Evolutionary conservation across 192 early-diverging fungal genomes (phyloP).

Genomic region (Backusella circina): DNA sequence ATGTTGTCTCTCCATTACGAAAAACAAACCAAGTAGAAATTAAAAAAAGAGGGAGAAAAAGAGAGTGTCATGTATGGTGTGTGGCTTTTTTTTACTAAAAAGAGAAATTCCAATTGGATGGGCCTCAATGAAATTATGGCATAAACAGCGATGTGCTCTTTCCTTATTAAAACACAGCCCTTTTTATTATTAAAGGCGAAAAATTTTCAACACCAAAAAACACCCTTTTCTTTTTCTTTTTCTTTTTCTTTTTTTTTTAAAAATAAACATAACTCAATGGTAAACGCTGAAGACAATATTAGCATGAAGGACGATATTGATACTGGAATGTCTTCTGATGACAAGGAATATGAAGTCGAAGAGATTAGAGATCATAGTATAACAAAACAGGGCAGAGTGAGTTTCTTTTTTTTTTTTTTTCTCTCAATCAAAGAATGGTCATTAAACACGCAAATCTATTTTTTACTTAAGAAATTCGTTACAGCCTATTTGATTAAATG

Average conservation of each 20-base stretch:
- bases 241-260: not conserved
- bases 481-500: conserved; percentile 15
- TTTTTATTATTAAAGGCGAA: not conserved
- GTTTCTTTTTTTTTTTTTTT: too few relatives aligned
- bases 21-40: not conserved
- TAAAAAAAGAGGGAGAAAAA: not conserved
- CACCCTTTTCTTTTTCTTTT: not conserved
- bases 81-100: not conserved
- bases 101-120: not conserved
- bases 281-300: not conserved
- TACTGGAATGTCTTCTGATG: not conserved
- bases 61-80: too few relatives aligned
- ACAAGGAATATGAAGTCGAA: conserved; percentile 20
- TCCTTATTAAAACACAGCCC: too few relatives aligned
- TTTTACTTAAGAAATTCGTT: not conserved
- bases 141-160: too few relatives aligned
- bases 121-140: not conserved
- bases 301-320: not conserved
- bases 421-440: too few relatives aligned
- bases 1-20: not conserved
- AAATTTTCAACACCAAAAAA: not conserved
- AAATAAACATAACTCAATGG: not conserved
- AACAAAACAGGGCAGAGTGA: not conserved
- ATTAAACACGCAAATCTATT: not conserved
- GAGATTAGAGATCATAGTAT: conserved; percentile 1